Percentiles rank a stretch among this genome's conserved stretches.
Evolutionary conservation across 257 asterid species (phyloP).

Genomic region (Paulownia fortunei): DNA sequence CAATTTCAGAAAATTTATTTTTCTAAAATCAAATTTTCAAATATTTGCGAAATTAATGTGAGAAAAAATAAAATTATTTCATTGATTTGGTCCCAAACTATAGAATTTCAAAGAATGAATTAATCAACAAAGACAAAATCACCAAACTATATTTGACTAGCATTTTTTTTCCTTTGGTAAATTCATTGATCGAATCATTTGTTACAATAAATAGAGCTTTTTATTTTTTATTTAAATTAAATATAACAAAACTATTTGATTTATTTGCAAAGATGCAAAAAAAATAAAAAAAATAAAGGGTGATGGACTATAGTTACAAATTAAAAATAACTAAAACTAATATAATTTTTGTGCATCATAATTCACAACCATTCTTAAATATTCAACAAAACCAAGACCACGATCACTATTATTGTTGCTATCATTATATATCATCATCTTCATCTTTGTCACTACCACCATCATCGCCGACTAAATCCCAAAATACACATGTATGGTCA

Average conservation of each 20-base stretch:
- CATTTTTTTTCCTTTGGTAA: neutral
- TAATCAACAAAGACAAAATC: neutral
- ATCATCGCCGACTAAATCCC: neutral
- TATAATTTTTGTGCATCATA: neutral
- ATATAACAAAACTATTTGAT: no score
- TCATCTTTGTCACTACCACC: neutral
- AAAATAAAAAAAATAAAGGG: no score
- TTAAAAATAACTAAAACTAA: no score
- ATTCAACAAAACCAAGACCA: no score
- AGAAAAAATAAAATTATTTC: no score
- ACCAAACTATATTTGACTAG: neutral
- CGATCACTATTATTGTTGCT: neutral
- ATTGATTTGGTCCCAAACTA: neutral
- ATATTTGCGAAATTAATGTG: neutral
- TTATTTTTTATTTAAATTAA: neutral
- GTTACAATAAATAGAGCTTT: neutral
- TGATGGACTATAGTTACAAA: no score
- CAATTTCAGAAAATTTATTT: no score
- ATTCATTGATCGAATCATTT: neutral
- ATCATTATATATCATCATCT: neutral
- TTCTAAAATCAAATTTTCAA: no score
- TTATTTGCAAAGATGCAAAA: no score
- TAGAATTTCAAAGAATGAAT: neutral
- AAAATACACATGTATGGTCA: slow-evolving; percentile 24
- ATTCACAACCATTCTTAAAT: neutral